Evolutionary conservation across 177 flowering plant species (phyloP), one percentile per base, ranked within the genome.

Genomic region (Vitis hybrid): DNA sequence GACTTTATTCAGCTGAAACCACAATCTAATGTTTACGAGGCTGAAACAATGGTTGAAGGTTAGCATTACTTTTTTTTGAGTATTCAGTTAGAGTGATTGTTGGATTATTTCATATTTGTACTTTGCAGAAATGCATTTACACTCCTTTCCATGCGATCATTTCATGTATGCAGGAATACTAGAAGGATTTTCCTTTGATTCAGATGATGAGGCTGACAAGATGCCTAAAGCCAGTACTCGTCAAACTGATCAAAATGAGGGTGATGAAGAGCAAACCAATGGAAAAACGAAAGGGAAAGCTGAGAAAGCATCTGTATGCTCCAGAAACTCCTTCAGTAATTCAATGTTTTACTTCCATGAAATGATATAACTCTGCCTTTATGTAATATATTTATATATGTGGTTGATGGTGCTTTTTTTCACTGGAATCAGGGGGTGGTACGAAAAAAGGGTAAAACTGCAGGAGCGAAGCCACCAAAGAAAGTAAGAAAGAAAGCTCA

Each of bases 11-110:
- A 90, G 81, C 85, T 93, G 71, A 89, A 78, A 66, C 88, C 99
- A 56, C 88, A 80, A 65, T 90, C 96, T n/a, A 91, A 91, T 74
- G 93, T 90, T 40, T 86, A 80, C 65, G 98, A 89, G 73, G 85
- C 97, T 51, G 99, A 95, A 79, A 95, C 99, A 16, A 88, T 93
- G 96, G 81, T 95, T 78, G 98, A 93, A 93, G 99, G 99, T 94
- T 52, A 54, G 73, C 64, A 7, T 60, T 65, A 13, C 65, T n/a
- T 54, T 52, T 62, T 6, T 15, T 32, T 62, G 14, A 51, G 19
- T 49, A 48, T 46, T 30, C 24, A 52, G 15, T 27, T n/a, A 12
- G 3, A 16, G 11, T 15, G 55, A 65, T 4, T 18, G 21, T 30
- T 16, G 59, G 15, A 52, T 14, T 59, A 16, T 55, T 69, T 16